These are phyloP conservation scores for Aspergillus steynii DNA, from an alignment of 495 filamentous ascomycete species.

Conservation along the genomic window DNA sequence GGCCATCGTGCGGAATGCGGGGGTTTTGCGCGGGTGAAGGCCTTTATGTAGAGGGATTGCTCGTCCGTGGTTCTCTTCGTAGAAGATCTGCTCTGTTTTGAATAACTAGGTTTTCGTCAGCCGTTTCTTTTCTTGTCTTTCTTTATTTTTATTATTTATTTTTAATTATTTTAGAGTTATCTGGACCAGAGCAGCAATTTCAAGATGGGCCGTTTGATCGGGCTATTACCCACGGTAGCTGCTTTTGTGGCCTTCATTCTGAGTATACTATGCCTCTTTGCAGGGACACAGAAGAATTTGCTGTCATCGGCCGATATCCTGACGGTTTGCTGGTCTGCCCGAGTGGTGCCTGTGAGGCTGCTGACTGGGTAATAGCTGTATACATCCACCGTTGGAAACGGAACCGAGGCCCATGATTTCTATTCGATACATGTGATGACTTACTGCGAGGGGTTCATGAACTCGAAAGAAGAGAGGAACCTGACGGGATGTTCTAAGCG, in stretches of 20 bases:
- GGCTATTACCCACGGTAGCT: conserved; percentile 24
- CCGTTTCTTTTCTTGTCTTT: no score
- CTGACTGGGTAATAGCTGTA: conserved; percentile 34
- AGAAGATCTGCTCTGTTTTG: neutral
- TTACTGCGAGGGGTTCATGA: conserved; percentile 65
- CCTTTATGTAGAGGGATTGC: neutral
- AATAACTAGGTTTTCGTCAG: neutral
- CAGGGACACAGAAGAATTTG: conserved; percentile 60
- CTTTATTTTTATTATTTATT: no score
- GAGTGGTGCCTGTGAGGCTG: conserved; percentile 19
- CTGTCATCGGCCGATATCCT: conserved; percentile 66
- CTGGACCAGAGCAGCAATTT: neutral
- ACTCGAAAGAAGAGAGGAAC: conserved; percentile 45
- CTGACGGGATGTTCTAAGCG: conserved; percentile 62
- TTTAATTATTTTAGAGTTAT: no score
- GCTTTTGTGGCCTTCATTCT: conserved; percentile 66
- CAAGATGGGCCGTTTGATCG: neutral
- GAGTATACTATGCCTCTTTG: conserved; percentile 67
- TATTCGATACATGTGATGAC: conserved; percentile 72
- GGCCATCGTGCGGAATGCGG: neutral
- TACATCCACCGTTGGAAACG: conserved; percentile 45
- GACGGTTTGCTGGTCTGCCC: conserved; percentile 49
- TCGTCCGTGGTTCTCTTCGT: neutral
- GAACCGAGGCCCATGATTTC: conserved; percentile 65
- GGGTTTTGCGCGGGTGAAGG: neutral